These are phyloP conservation scores for Exserohilum turcica DNA, from an alignment of 2,329 filamentous ascomycete species.

Conservation along the genomic window DNA sequence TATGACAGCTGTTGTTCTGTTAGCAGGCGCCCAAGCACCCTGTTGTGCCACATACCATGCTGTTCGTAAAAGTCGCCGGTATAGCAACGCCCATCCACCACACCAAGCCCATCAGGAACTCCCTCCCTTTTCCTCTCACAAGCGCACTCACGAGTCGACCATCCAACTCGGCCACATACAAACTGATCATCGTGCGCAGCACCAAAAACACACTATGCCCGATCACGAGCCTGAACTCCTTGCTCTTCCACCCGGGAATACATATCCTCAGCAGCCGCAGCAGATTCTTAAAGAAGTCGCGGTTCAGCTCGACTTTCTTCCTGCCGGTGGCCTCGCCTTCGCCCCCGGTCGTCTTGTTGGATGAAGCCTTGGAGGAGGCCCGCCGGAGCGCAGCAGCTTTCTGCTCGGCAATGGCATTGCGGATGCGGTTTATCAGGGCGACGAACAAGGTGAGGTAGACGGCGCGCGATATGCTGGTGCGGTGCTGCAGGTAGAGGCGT, in stretches of 20 bases:
- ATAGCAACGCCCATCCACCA: constrained; percentile 99
- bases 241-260: constrained; percentile 86
- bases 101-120: constrained; percentile 84
- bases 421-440: constrained; percentile 71
- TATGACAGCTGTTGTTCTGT: constrained; percentile 76
- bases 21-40: no score
- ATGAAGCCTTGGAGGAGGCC: constrained; percentile 33
- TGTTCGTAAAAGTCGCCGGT: constrained; percentile 97
- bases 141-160: constrained; percentile 89
- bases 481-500: constrained; percentile 46
- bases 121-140: constrained; percentile 86
- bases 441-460: constrained; percentile 51
- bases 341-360: constrained; percentile 46
- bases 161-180: constrained; percentile 96
- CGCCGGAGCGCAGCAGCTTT: constrained; percentile 77
- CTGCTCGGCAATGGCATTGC: constrained; percentile 89
- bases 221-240: constrained; percentile 81
- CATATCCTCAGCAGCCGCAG: constrained; percentile 81
- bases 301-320: constrained; percentile 89
- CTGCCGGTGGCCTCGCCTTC: constrained; percentile 52
- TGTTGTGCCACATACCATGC: constrained; percentile 90
- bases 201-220: constrained; percentile 95
- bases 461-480: constrained; percentile 50
- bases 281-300: constrained; percentile 81
- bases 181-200: constrained; percentile 84